phyloP scores from a whole-genome alignment of 768 basidiomycete genomes.

The Rhodotorula diobovata region DNA sequence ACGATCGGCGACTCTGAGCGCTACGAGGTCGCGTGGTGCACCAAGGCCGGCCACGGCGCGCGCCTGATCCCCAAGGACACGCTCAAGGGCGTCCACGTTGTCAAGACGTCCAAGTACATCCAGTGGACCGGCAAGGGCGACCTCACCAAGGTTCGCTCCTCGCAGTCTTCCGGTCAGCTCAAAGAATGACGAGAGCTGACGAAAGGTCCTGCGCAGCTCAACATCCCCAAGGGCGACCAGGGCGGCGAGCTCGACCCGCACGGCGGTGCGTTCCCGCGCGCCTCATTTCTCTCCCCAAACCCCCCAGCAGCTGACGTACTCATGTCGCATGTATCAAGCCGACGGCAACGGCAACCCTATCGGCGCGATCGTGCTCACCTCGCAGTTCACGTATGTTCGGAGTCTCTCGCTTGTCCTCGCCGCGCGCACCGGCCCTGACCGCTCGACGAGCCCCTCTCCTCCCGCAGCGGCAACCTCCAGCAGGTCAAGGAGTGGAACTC shows the following conservation, averaged over 20 bases:
- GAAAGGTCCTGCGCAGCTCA: conserved; percentile 48
- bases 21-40: conserved; percentile 67
- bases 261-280: conserved; percentile 46
- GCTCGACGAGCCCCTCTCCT: background rate
- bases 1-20: conserved; percentile 37
- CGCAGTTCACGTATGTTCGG: background rate
- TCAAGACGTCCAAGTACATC: conserved; percentile 43
- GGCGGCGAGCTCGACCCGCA: conserved; percentile 67
- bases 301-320: too few relatives aligned
- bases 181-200: background rate
- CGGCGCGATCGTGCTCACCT: conserved; percentile 47
- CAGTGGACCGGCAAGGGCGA: conserved; percentile 53
- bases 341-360: conserved; percentile 49
- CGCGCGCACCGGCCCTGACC: too few relatives aligned
- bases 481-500: conserved; percentile 67
- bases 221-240: conserved; percentile 61
- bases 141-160: conserved; percentile 52
- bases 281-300: background rate
- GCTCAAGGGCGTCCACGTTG: conserved; percentile 31
- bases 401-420: too few relatives aligned
- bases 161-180: background rate
- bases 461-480: conserved; percentile 49
- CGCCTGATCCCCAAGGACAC: conserved; percentile 40
- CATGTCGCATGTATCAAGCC: too few relatives aligned
- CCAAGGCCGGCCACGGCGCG: conserved; percentile 51